Evolutionary conservation across 163 green algal species (phyloP).

Genomic region (Smithsoniella earleae): DNA sequence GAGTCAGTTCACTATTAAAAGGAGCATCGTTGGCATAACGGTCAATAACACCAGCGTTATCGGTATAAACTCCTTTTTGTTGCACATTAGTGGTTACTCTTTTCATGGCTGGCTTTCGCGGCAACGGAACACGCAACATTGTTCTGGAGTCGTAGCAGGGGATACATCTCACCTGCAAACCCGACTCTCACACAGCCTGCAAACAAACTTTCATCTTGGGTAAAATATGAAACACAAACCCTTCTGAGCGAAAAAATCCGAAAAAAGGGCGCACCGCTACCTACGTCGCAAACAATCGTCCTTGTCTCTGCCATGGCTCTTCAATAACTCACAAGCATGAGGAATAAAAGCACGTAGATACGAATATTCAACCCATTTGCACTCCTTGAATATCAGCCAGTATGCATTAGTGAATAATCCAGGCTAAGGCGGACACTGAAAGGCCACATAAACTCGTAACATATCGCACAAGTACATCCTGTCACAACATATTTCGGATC

Average conservation of each 20-base stretch:
- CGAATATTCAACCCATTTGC: too few relatives aligned
- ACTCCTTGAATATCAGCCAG: too few relatives aligned
- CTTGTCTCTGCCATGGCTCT: not conserved
- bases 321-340: too few relatives aligned
- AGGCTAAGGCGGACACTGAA: too few relatives aligned
- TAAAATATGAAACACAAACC: too few relatives aligned
- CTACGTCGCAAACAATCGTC: slow-evolving; percentile 11
- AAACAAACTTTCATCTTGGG: not conserved
- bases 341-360: too few relatives aligned
- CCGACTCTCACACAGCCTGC: slow-evolving; percentile 1
- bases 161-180: slow-evolving; percentile 6
- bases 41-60: not conserved
- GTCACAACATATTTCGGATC: too few relatives aligned
- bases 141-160: too few relatives aligned
- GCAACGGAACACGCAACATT: not conserved
- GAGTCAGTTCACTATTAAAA: not conserved
- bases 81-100: not conserved
- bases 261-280: not conserved
- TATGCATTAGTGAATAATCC: too few relatives aligned
- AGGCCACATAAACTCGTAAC: too few relatives aligned
- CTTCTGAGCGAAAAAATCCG: not conserved
- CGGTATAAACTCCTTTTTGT: not conserved
- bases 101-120: not conserved
- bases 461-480: too few relatives aligned
- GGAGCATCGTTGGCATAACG: not conserved